A percentile compares a stretch with the other conserved stretches of the same genome.
phyloP scores from a whole-genome alignment of 441 rosid species.

The Pelargonium citronellum region DNA sequence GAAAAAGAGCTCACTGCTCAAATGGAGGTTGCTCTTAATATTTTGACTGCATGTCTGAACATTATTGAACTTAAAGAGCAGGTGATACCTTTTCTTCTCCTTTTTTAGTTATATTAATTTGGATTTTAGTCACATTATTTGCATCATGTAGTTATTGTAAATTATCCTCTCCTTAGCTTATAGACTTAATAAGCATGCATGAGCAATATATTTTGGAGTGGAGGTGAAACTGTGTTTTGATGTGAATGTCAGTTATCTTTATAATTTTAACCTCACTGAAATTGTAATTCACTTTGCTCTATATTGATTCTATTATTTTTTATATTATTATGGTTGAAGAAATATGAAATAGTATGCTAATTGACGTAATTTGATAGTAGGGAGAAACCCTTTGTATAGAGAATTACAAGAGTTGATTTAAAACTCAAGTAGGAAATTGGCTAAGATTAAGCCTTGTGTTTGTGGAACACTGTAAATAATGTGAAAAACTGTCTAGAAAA shows the following conservation, averaged over 20 bases:
- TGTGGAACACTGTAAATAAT: no score
- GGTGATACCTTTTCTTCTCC: slow-evolving; percentile 38
- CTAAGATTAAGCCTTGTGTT: no score
- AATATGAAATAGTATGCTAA: no score
- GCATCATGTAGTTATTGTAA: not conserved
- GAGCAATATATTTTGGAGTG: not conserved
- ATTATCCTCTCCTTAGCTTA: not conserved
- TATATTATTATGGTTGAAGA: not conserved
- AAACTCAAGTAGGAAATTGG: no score
- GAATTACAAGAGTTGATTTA: no score
- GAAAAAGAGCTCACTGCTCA: slow-evolving; percentile 87
- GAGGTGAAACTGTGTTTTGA: not conserved
- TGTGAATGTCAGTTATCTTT: not conserved
- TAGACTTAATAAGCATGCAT: not conserved
- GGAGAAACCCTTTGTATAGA: no score
- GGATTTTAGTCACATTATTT: not conserved
- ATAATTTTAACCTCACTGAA: not conserved
- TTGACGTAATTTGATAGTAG: no score
- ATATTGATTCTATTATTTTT: not conserved
- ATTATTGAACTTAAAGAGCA: slow-evolving; percentile 82
- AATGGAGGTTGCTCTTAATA: slow-evolving; percentile 71
- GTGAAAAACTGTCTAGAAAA: no score
- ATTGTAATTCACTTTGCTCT: not conserved
- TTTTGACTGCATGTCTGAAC: slow-evolving; percentile 76
- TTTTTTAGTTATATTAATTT: not conserved